Evolutionary conservation across 2,329 filamentous ascomycete genomes (phyloP), one percentile per base, ranked within the genome.

Genomic region (Fusarium decemcellulare): DNA sequence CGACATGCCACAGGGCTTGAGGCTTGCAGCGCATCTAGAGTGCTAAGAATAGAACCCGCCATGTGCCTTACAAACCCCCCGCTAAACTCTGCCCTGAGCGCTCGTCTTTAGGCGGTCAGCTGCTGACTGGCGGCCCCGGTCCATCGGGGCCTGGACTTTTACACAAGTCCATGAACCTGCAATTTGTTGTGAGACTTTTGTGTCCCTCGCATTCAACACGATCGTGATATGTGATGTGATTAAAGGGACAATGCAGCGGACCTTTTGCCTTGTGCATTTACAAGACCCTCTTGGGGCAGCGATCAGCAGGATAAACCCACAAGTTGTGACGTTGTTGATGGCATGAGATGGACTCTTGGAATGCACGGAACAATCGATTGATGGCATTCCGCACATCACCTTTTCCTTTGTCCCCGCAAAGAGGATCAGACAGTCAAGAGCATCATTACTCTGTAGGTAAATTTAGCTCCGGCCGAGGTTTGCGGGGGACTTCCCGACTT

Each of bases 401-500:
- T 23, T 23, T 23, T 23, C 23, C 23, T 23, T 23, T 23, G 23
- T 44, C 37, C 37, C 37, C 57, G 39, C 30, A 30, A 54, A 53
- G 18, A 52, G 48, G 32, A 51, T n/a, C 16, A 50, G 23, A 18
- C 37, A 40, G 47, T n/a, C 15, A 10, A 44, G 18, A 27, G 18
- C 18, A 44, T 23, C 12, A 30, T 14, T 32, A 34, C 7, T 32
- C 14, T 46, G 15, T 46, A 15, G 6, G 8, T 47, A 27, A 6
- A n/a, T 48, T 16, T 46, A 14, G n/a, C 18, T 10, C 14, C 18
- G 47, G 16, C 63, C 44, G 59, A 37, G 18, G 23, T 34, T 68
- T 68, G 63, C 59, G 55, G 67, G 61, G 67, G 43, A 9, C 14
- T n/a, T 18, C 15, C 56, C 12, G 56, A 52, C 65, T 56, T 62